Base-by-base conservation (phyloP, 352 stramenopile genomes). In the Phytophthora multivora region DNA sequence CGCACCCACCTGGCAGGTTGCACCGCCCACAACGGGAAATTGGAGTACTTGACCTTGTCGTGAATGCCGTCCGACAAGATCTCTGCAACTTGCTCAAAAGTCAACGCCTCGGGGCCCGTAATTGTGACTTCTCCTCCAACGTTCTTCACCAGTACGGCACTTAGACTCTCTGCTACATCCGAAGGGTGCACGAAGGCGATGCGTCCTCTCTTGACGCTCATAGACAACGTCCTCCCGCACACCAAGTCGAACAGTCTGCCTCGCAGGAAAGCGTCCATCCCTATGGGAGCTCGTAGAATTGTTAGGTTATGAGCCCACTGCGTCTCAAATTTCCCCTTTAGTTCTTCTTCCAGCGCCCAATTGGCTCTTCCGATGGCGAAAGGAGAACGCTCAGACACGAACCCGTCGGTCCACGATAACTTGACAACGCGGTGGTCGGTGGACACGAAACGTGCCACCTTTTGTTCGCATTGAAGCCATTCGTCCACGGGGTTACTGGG, bases 1-100 rank as follows among this genome's bases (percentile, higher is more conserved):
- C 70, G 75, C 58, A 90, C 86, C 84, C 84, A 93, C 25, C 88
- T 72, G 28, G 84, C 75, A 10, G 82, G 80, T 54, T 91, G 77
- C 45, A 93, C 77, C 3, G 83, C 80, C 84, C 84, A 93, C 19
- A 89, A 55, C 3, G 84, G 82, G 30, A 91, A 91, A 48, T 89
- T 61, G 19, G 80, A 89, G 51, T 82, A 90, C 10, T 50, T 67
- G 13, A 93, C 80, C 12, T 58, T 60, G 9, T 87, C 53, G 0
- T 62, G 62, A 23, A 92, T 71, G 2, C 63, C 66, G 0, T 69
- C 11, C 5, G 73, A 87, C 10, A 91, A 51, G n/a, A 73, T 47
- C 13, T 78, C 39, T 4, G 75, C 68, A 28, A 88, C 63, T 5
- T 90, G 61, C 45, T 75, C 35, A 50, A 77, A 91, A 12, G 75